Evolutionary conservation across 805 yeast genomes (phyloP).

Genomic region (Saccharomycopsis amapae): DNA sequence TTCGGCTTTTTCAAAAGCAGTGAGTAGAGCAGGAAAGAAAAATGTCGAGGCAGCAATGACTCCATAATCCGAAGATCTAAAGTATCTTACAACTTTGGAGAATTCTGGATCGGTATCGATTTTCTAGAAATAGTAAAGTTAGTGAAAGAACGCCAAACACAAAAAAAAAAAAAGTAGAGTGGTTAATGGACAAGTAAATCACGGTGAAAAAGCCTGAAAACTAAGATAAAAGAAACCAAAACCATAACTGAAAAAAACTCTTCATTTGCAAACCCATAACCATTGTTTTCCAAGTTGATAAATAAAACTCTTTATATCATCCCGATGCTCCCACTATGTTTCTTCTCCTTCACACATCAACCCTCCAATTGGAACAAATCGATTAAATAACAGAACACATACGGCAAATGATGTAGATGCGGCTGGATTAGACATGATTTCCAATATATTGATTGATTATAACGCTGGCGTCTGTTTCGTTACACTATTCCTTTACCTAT

Average conservation of each 20-base stretch:
- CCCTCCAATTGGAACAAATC: no score
- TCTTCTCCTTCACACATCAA: no score
- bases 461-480: neutral
- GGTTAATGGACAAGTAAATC: neutral
- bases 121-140: constrained; percentile 28
- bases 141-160: neutral
- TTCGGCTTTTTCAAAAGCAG: constrained; percentile 40
- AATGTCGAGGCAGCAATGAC: constrained; percentile 41
- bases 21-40: constrained; percentile 42
- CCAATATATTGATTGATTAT: neutral
- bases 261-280: no score
- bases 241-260: neutral
- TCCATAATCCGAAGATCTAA: constrained; percentile 60
- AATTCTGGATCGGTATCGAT: constrained; percentile 81
- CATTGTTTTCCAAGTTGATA: no score
- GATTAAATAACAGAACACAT: constrained; percentile 2
- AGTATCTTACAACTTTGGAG: constrained; percentile 60
- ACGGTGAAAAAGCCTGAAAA: no score
- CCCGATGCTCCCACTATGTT: no score
- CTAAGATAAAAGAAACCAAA: no score
- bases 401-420: constrained; percentile 16
- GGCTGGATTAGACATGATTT: constrained; percentile 16
- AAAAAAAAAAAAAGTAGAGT: neutral
- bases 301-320: no score
- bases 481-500: neutral